phyloP scores from a whole-genome alignment of 2,329 filamentous ascomycete genomes.

The Botryosphaeria agaves region DNA sequence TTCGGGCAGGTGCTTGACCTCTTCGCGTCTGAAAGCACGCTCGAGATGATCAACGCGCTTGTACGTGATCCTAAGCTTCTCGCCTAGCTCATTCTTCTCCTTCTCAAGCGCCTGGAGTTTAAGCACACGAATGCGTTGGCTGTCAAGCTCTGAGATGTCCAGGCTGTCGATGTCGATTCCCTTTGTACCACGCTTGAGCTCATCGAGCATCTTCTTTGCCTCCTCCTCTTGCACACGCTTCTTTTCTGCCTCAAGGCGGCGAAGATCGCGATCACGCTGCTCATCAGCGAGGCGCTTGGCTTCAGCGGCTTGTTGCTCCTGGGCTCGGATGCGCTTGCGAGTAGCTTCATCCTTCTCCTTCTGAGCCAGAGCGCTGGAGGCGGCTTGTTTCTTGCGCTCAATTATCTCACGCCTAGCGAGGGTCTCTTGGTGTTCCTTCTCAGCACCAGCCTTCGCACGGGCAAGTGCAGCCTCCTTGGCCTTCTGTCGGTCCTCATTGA shows the following conservation, averaged over 20 bases:
- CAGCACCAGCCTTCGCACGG: conserved; percentile 73
- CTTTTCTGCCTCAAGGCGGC: conserved; percentile 70
- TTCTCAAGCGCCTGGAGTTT: conserved; percentile 93
- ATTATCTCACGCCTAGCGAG: conserved; percentile 80
- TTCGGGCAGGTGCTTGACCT: conserved; percentile 72
- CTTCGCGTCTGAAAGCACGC: conserved; percentile 90
- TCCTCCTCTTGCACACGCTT: conserved; percentile 45
- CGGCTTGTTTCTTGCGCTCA: conserved; percentile 91
- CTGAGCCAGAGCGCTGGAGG: conserved; percentile 71
- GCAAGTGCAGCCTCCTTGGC: conserved; percentile 65
- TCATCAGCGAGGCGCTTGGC: conserved; percentile 79
- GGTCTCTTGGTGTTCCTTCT: conserved; percentile 75
- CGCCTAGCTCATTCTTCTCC: conserved; percentile 91
- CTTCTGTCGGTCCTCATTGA: conserved; percentile 65
- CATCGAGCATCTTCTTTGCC: conserved; percentile 75
- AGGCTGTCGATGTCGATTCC: conserved; percentile 72
- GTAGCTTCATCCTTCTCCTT: conserved; percentile 87
- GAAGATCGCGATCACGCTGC: conserved; percentile 76
- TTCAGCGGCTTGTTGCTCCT: conserved; percentile 80
- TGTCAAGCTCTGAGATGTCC: conserved; percentile 52
- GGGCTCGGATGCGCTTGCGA: conserved; percentile 69
- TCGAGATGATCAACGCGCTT: conserved; percentile 96
- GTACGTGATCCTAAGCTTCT: conserved; percentile 77
- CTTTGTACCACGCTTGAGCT: conserved; percentile 80
- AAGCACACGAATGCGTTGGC: conserved; percentile 63